A percentile compares a stretch with the other conserved stretches of the same genome.
Conservation (phyloP, 2,329 filamentous ascomycete species). For the Monosporascus ibericus region DNA sequence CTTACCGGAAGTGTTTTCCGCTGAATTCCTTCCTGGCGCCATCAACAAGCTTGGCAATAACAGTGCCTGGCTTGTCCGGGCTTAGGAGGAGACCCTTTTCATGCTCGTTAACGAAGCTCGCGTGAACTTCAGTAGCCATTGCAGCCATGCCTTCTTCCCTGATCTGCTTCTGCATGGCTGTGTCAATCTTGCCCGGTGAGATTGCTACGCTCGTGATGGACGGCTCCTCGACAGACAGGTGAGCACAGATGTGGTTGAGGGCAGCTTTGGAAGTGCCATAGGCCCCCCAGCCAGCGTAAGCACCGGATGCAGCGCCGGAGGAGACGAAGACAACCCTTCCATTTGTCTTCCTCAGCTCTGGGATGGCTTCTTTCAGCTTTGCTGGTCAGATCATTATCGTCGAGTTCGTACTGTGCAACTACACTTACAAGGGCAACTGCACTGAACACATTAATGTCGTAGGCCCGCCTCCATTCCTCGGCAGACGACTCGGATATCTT, state of each 20-base stretch:
- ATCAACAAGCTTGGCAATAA: slow-evolving; percentile 74
- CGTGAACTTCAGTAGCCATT: slow-evolving; percentile 54
- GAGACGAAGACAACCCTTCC: slow-evolving; percentile 75
- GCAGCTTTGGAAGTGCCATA: slow-evolving; percentile 83
- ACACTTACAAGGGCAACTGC: slow-evolving; percentile 65
- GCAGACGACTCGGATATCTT: slow-evolving; percentile 61
- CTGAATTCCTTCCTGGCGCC: slow-evolving; percentile 60
- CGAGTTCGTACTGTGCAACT: not conserved
- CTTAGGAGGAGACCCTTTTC: slow-evolving; percentile 65
- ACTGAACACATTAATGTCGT: slow-evolving; percentile 85
- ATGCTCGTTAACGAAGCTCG: slow-evolving; percentile 63
- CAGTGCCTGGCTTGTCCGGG: slow-evolving; percentile 78
- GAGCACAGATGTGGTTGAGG: slow-evolving; percentile 69
- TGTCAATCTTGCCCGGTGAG: slow-evolving; percentile 77
- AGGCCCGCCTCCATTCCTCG: slow-evolving; percentile 69
- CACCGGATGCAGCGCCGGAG: slow-evolving; percentile 64
- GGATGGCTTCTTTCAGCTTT: slow-evolving; percentile 65
- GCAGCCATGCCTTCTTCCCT: slow-evolving; percentile 50
- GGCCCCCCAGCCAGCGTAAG: slow-evolving; percentile 68
- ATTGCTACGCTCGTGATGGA: slow-evolving; percentile 67
- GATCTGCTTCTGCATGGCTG: slow-evolving; percentile 82
- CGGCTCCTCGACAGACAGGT: slow-evolving; percentile 71
- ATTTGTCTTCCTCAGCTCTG: slow-evolving; percentile 58
- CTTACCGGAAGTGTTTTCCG: slow-evolving; percentile 68
- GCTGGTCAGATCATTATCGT: not conserved